phyloP scores from a whole-genome alignment of 2,329 filamentous ascomycete species.

The Sclerotinia borealis region DNA sequence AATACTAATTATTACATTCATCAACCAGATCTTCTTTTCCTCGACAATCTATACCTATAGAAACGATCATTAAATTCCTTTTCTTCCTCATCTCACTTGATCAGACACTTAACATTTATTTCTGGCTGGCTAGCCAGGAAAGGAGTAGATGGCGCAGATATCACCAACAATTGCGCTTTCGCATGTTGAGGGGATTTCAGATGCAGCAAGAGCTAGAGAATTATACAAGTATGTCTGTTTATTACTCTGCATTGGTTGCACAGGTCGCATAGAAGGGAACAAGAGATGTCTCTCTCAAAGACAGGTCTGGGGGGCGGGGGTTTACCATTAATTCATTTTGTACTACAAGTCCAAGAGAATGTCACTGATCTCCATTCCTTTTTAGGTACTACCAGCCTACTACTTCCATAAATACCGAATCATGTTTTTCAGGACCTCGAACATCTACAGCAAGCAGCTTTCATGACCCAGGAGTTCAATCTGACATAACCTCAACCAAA shows the following conservation, averaged over 20 bases:
- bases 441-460: slow-evolving; percentile 3
- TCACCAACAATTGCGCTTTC: slow-evolving; percentile 23
- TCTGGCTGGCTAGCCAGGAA: background rate
- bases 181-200: slow-evolving; percentile 28
- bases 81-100: background rate
- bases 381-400: slow-evolving; percentile 30
- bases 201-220: slow-evolving; percentile 30
- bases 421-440: background rate
- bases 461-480: slow-evolving; percentile 18
- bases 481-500: slow-evolving; percentile 28
- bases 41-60: background rate
- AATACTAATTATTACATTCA: background rate
- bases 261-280: background rate
- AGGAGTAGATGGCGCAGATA: slow-evolving; percentile 25
- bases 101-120: background rate
- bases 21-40: background rate
- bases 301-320: background rate
- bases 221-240: slow-evolving; percentile 30
- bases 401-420: slow-evolving; percentile 8
- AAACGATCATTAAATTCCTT: background rate
- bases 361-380: slow-evolving; percentile 7
- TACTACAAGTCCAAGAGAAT: background rate
- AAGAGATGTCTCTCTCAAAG: background rate
- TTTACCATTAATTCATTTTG: background rate
- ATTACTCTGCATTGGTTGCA: background rate